These are phyloP conservation scores for Nakazawaea wyomingensis DNA, from an alignment of 805 yeast genomes.

Conservation along the genomic window DNA sequence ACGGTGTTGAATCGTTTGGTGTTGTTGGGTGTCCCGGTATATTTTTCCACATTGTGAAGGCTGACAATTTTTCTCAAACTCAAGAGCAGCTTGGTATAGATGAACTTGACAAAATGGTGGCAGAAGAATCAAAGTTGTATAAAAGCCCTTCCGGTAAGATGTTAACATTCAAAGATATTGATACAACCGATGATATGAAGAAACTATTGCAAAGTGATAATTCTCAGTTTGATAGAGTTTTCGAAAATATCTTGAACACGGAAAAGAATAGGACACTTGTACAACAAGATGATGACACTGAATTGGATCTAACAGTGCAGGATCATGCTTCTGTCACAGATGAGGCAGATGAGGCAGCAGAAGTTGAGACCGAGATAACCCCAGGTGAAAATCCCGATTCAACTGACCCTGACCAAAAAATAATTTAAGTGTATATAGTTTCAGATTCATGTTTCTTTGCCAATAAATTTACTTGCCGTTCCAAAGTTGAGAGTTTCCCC, in stretches of 20 bases:
- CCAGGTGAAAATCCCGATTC: neutral
- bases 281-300: neutral
- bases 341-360: neutral
- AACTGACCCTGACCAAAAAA: neutral
- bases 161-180: slow-evolving; percentile 3
- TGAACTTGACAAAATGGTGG: too few species aligned
- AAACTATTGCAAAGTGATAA: slow-evolving; percentile 1
- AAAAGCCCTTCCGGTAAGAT: neutral
- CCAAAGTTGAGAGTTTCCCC: neutral
- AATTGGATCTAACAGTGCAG: too few species aligned
- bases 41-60: slow-evolving; percentile 6
- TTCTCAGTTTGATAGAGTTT: slow-evolving; percentile 1
- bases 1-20: slow-evolving; percentile 5
- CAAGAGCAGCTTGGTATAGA: too few species aligned
- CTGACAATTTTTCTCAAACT: too few species aligned
- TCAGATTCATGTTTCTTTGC: neutral
- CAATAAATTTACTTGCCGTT: neutral
- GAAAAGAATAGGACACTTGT: neutral
- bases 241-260: neutral
- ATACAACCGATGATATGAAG: neutral
- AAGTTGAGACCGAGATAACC: neutral
- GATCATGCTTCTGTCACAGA: too few species aligned
- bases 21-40: slow-evolving; percentile 4
- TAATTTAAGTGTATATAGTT: neutral
- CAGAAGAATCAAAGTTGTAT: too few species aligned